Evolutionary conservation across 2,329 filamentous ascomycete genomes (phyloP).

Genomic region (Trichoderma gracile): DNA sequence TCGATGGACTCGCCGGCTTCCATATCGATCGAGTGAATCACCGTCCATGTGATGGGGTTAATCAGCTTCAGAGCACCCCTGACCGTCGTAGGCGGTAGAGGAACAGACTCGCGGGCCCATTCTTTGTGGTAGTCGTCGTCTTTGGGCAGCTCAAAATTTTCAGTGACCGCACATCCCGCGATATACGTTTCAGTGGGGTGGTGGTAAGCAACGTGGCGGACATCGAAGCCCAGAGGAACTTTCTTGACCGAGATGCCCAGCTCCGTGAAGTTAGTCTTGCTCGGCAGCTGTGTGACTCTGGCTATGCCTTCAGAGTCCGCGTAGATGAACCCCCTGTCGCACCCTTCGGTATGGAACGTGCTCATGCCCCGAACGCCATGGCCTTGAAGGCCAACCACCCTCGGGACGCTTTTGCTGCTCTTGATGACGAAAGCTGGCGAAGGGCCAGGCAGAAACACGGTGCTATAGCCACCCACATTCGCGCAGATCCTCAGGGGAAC

Average conservation of each 20-base stretch:
- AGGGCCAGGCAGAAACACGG: conserved; percentile 78
- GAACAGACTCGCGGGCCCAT: conserved; percentile 71
- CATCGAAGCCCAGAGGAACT: conserved; percentile 67
- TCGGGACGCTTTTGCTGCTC: conserved; percentile 74
- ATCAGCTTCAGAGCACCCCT: conserved; percentile 76
- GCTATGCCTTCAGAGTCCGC: conserved; percentile 72
- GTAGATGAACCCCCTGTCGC: conserved; percentile 81
- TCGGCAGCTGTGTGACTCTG: conserved; percentile 71
- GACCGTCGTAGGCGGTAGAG: conserved; percentile 66
- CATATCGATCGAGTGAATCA: conserved; percentile 74
- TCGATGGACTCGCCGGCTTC: conserved; percentile 76
- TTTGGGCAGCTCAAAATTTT: conserved; percentile 79
- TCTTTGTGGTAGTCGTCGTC: conserved; percentile 83
- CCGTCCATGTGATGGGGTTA: conserved; percentile 72
- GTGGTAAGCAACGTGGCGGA: conserved; percentile 76
- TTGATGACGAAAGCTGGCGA: conserved; percentile 83
- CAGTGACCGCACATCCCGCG: conserved; percentile 65
- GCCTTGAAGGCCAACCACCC: conserved; percentile 71
- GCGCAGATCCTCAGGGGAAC: conserved; percentile 58
- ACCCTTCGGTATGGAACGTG: conserved; percentile 73
- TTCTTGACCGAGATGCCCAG: conserved; percentile 75
- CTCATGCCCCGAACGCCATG: conserved; percentile 70
- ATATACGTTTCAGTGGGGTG: conserved; percentile 73
- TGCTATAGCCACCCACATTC: conserved; percentile 74
- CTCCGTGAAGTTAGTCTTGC: conserved; percentile 67